These are phyloP conservation scores for Pharnaceum exiguum DNA, from an alignment of 148 eudicot species.

Conservation along the genomic window DNA sequence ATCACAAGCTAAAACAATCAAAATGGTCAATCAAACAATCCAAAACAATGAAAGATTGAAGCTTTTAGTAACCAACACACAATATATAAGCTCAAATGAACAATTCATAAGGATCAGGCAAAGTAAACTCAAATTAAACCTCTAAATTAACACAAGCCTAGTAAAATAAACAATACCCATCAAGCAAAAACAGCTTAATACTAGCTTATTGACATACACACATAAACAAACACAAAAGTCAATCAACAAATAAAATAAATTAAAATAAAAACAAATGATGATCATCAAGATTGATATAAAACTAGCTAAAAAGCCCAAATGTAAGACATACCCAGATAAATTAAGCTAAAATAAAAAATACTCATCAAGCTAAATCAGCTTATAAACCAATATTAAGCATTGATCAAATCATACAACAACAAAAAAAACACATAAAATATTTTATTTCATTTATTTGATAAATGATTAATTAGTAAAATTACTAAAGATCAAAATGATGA, in stretches of 20 bases:
- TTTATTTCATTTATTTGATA: too few relatives aligned
- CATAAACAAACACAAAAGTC: too few relatives aligned
- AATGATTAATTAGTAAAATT: neutral
- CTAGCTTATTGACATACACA: too few relatives aligned
- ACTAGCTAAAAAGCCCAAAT: neutral
- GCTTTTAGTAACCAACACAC: neutral
- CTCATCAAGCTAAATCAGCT: neutral
- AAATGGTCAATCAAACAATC: too few relatives aligned
- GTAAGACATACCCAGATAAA: conserved; percentile 4
- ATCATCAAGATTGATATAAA: neutral
- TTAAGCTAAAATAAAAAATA: neutral
- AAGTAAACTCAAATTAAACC: neutral
- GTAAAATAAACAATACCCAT: too few relatives aligned
- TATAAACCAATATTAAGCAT: conserved; percentile 4
- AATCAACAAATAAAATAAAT: too few relatives aligned
- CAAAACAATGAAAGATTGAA: neutral
- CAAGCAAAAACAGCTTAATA: too few relatives aligned
- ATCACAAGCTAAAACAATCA: too few relatives aligned
- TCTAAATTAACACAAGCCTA: too few relatives aligned
- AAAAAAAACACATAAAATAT: neutral
- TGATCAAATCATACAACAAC: neutral
- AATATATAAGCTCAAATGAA: neutral
- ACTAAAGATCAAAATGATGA: conserved; percentile 5
- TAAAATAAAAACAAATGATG: neutral
- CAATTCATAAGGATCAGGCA: neutral